Percentiles rank a stretch among this genome's conserved stretches.
Conservation (phyloP, 345 rosid species). For the Arabidopsis suecica region DNA sequence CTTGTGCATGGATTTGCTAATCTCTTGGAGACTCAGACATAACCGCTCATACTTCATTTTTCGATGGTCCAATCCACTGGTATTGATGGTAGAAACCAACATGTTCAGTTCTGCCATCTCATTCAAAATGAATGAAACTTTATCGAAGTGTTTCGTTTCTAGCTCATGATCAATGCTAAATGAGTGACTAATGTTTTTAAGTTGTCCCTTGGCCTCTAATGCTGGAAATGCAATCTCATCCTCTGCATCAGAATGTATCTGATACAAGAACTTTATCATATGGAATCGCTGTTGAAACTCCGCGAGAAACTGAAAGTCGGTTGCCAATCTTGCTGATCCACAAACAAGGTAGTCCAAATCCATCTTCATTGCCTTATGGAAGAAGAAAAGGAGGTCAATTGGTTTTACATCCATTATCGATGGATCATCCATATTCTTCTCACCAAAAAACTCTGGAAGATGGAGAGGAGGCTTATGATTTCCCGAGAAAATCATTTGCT, state of each 20-base stretch:
- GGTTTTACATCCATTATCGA: conserved; percentile 54
- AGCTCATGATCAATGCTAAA: conserved; percentile 74
- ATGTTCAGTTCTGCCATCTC: conserved; percentile 58
- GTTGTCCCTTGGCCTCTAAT: conserved; percentile 68
- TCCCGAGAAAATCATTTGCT: conserved; percentile 51
- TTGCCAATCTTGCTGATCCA: conserved; percentile 59
- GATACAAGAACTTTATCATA: conserved; percentile 57
- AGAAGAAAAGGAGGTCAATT: conserved; percentile 71
- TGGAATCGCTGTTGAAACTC: conserved; percentile 66
- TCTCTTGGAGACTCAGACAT: conserved; percentile 64
- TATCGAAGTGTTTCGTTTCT: conserved; percentile 55
- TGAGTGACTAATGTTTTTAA: conserved; percentile 64
- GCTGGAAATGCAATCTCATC: conserved; percentile 91
- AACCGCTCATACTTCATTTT: conserved; percentile 50
- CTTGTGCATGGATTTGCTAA: conserved; percentile 66
- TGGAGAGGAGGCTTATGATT: conserved; percentile 39
- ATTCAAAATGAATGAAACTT: conserved; percentile 63
- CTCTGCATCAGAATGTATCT: conserved; percentile 73
- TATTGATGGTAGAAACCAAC: conserved; percentile 40
- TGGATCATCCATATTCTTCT: conserved; percentile 45
- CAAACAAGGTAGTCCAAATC: conserved; percentile 72
- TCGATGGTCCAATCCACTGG: conserved; percentile 33
- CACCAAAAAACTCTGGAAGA: conserved; percentile 45
- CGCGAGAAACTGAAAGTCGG: conserved; percentile 52
- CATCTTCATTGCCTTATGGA: conserved; percentile 83